A percentile compares a stretch with the other conserved stretches of the same genome.
phyloP scores from a whole-genome alignment of 345 rosid genomes.

The Odontarrhena argentea region DNA sequence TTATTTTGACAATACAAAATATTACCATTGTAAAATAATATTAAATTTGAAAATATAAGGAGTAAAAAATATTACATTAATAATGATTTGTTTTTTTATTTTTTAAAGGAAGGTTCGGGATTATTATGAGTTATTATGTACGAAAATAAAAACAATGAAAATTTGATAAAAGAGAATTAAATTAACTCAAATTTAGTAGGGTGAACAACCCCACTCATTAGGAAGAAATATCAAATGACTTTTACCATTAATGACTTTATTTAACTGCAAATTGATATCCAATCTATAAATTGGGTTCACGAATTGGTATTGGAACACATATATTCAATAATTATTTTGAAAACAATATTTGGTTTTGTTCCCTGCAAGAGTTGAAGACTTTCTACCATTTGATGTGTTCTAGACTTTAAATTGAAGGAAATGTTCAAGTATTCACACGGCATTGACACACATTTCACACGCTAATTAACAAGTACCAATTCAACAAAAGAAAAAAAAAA shows the following conservation, averaged over 20 bases:
- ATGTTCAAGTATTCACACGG: slow-evolving; percentile 5
- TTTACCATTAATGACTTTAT: neutral
- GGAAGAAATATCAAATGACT: neutral
- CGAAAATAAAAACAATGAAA: too few species aligned
- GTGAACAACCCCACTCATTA: neutral
- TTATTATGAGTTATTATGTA: too few species aligned
- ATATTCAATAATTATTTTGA: neutral
- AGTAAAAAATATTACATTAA: too few species aligned
- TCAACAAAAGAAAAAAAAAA: neutral
- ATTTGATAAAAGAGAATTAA: neutral
- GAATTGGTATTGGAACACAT: neutral
- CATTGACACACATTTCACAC: neutral
- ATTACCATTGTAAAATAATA: too few species aligned
- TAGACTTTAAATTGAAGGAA: neutral
- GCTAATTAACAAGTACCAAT: slow-evolving; percentile 2
- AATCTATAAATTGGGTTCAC: neutral
- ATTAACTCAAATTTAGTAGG: neutral
- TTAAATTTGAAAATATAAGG: too few species aligned
- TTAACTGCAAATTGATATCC: neutral
- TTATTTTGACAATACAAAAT: too few species aligned
- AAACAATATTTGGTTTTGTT: neutral
- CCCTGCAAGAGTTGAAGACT: slow-evolving; percentile 1
- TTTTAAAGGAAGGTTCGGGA: too few species aligned
- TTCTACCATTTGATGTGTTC: neutral
- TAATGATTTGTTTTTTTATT: too few species aligned